Percentiles rank a stretch among this genome's conserved stretches.
Evolutionary conservation across 768 basidiomycete species (phyloP).

Genomic region (Lentinula raphanica): DNA sequence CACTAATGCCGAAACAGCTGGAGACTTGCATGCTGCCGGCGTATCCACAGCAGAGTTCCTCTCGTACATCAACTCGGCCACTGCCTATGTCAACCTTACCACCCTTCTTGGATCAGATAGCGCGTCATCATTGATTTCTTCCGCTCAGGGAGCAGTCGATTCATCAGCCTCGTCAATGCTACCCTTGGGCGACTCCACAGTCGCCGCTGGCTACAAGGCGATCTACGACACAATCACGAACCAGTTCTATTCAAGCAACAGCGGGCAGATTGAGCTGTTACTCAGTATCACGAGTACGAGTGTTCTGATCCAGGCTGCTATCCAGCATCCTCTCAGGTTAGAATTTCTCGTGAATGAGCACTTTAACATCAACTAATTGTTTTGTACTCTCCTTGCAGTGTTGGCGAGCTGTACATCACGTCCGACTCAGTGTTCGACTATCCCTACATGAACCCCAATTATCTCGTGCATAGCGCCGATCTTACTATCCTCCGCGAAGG

Average conservation of each 20-base stretch:
- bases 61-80: conserved; percentile 49
- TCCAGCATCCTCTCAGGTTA: conserved; percentile 44
- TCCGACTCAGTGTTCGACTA: conserved; percentile 41
- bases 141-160: conserved; percentile 22
- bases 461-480: conserved; percentile 39
- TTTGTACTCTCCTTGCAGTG: conserved; percentile 15
- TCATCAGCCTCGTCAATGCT: conserved; percentile 33
- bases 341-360: not conserved
- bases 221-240: conserved; percentile 43
- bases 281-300: conserved; percentile 32
- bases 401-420: conserved; percentile 46
- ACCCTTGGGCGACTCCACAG: conserved; percentile 36
- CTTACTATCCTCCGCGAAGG: conserved; percentile 36
- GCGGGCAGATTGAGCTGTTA: conserved; percentile 57
- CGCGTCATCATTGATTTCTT: conserved; percentile 22
- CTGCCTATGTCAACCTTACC: conserved; percentile 43
- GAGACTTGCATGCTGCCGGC: conserved; percentile 5
- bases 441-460: conserved; percentile 49
- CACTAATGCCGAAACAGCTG: conserved; percentile 33
- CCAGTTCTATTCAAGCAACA: conserved; percentile 31
- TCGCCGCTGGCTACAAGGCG: conserved; percentile 50
- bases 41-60: conserved; percentile 22
- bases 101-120: conserved; percentile 29
- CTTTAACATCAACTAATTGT: not conserved
- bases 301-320: conserved; percentile 50